These are phyloP conservation scores for Trypanosoma congolense DNA, from an alignment of 208 protist species.

Conservation along the genomic window DNA sequence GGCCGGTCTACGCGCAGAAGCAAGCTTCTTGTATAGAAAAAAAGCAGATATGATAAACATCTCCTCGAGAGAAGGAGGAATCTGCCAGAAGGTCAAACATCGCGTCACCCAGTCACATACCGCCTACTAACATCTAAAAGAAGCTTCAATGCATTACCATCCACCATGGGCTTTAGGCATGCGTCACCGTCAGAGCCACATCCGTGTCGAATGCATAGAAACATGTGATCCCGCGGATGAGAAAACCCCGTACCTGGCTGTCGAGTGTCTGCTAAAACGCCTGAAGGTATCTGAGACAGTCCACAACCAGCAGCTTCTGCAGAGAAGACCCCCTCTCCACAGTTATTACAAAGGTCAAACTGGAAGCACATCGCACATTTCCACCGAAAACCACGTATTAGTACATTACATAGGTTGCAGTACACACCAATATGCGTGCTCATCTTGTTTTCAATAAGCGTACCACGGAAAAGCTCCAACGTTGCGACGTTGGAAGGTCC, in stretches of 20 bases:
- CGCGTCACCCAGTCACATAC: too few species aligned
- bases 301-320: background rate
- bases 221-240: slow-evolving; percentile 22
- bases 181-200: slow-evolving; percentile 22
- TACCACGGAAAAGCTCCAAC: slow-evolving; percentile 38
- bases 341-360: slow-evolving; percentile 67
- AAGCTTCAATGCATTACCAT: slow-evolving; percentile 1
- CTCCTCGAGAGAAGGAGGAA: too few species aligned
- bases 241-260: background rate
- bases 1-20: too few species aligned
- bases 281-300: background rate
- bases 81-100: too few species aligned
- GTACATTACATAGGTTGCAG: slow-evolving; percentile 62
- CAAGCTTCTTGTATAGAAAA: too few species aligned
- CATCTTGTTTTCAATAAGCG: slow-evolving; percentile 30
- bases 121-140: slow-evolving; percentile 3
- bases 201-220: slow-evolving; percentile 27
- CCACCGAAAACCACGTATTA: slow-evolving; percentile 62
- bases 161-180: slow-evolving; percentile 21
- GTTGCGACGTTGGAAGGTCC: slow-evolving; percentile 70
- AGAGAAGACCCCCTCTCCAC: slow-evolving; percentile 22
- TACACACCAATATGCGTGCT: slow-evolving; percentile 60
- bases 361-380: slow-evolving; percentile 82
- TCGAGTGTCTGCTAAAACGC: too few species aligned
- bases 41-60: too few species aligned